These are phyloP conservation scores for Calonectria ilicicola DNA, from an alignment of 2,329 filamentous ascomycete species.

Conservation along the genomic window DNA sequence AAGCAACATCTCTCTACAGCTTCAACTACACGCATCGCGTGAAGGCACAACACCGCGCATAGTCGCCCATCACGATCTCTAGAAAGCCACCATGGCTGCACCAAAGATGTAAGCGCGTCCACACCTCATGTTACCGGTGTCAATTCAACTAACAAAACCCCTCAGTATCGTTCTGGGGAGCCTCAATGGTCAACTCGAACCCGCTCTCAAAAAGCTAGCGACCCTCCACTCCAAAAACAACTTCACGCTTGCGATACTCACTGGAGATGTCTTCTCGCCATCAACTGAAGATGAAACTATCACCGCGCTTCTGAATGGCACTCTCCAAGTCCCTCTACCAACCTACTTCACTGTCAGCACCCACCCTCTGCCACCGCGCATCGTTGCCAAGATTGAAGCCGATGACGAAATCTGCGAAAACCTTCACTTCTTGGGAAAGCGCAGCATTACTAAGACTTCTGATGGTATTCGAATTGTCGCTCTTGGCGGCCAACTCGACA, in stretches of 20 bases:
- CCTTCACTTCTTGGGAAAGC: conserved; percentile 88
- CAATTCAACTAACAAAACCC: conserved; percentile 23
- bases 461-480: conserved; percentile 91
- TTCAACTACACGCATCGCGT: conserved; percentile 10
- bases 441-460: conserved; percentile 87
- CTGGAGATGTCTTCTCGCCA: conserved; percentile 83
- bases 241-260: conserved; percentile 87
- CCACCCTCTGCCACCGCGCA: conserved; percentile 74
- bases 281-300: conserved; percentile 70
- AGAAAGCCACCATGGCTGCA: conserved; percentile 54
- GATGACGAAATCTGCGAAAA: conserved; percentile 88
- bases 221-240: conserved; percentile 87
- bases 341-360: conserved; percentile 92
- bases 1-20: conserved; percentile 8
- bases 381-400: conserved; percentile 80
- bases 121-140: background rate
- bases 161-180: conserved; percentile 83
- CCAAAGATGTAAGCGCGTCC: conserved; percentile 59
- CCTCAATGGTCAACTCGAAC: conserved; percentile 81
- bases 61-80: conserved; percentile 24
- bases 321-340: conserved; percentile 79
- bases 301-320: conserved; percentile 76
- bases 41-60: conserved; percentile 24
- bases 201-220: conserved; percentile 83
- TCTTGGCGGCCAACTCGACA: conserved; percentile 80